These are phyloP conservation scores for Fraxinus pennsylvanica DNA, from an alignment of 257 asterid species.

Conservation along the genomic window DNA sequence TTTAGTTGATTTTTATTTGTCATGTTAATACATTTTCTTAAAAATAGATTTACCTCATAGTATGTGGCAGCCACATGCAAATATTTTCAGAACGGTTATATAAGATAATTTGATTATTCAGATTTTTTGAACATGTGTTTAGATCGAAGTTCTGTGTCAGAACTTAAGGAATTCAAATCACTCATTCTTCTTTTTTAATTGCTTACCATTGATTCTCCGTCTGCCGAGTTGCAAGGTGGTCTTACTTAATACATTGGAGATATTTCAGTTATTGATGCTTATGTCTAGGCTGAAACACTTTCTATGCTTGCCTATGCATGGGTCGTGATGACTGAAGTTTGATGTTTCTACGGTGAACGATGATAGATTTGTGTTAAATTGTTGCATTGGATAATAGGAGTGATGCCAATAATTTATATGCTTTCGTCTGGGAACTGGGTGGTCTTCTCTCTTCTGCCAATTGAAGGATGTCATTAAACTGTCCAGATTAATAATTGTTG, in stretches of 20 bases:
- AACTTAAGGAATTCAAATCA: not conserved
- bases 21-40: not conserved
- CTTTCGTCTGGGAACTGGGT: not conserved
- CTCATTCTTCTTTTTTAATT: not conserved
- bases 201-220: not conserved
- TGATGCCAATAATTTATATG: not conserved
- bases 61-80: not conserved
- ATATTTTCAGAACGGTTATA: not conserved
- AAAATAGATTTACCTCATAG: not conserved
- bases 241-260: not conserved
- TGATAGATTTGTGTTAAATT: not conserved
- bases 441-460: not conserved
- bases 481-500: not conserved
- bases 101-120: not conserved
- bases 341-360: not conserved
- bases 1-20: not conserved
- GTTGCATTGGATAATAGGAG: not conserved
- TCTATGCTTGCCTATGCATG: not conserved
- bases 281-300: not conserved
- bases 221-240: not conserved
- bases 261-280: not conserved
- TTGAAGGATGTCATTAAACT: not conserved
- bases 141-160: not conserved
- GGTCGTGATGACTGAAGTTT: not conserved
- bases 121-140: not conserved